Evolutionary conservation across 768 basidiomycete genomes (phyloP), one percentile per base, ranked within the genome.

Genomic region (Boletellus ananas): DNA sequence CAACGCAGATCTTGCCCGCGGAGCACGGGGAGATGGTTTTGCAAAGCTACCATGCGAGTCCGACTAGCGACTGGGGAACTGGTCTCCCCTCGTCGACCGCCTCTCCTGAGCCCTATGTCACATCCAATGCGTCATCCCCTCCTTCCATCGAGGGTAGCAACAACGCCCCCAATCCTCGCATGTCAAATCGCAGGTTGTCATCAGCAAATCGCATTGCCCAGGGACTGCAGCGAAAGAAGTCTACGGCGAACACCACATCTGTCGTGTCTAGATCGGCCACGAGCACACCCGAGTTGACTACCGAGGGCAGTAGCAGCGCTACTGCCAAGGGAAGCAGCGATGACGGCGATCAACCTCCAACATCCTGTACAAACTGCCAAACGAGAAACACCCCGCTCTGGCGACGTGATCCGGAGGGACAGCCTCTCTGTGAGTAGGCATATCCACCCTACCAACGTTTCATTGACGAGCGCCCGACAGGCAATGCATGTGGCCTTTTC

Each of bases 331-430:
- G 72, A 21, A 72, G 66, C 37, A 74, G 74, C 42, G 90, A 86
- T 53, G 85, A 87, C 48, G 80, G 77, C 45, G 88, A 90, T 40
- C 76, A 79, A 50, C 65, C 81, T 7, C 90, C 86, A 9, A 96
- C 92, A 2, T 74, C 89, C 25, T 97, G 94, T 67, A 92, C 90
- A 6, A 97, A 97, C 64, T 97, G 94, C 68, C 85, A 90, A 60
- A 97, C 94, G 48, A 94, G 90, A 12, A 96, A 93, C 64, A 97
- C 94, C 34, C 92, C 92, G 9, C 72, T 95, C 40, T 95, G 92
- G 92, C 79, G 92, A 67, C 74, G 92, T 54, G 91, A 95, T 72
- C 90, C 92, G 1, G 92, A 94, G 60, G 92, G 92, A 17, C 90
- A 94, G 61, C 92, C 92, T 29, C 71, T 95, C 45, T 95, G 92